Evolutionary conservation across 2,329 filamentous ascomycete species (phyloP).

Genomic region (Claviceps quebecensis): DNA sequence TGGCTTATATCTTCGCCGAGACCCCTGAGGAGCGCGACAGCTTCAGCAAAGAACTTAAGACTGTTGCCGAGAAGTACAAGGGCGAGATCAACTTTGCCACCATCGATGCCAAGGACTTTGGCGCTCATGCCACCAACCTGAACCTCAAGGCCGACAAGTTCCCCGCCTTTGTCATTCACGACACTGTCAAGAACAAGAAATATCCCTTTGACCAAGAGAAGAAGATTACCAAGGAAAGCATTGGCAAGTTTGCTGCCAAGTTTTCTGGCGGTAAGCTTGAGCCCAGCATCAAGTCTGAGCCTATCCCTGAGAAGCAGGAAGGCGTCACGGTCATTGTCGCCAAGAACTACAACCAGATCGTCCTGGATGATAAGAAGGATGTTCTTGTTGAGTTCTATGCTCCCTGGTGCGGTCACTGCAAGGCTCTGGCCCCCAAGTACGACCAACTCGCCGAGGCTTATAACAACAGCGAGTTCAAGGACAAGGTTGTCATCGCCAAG

Average conservation of each 20-base stretch:
- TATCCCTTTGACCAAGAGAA: conserved; percentile 82
- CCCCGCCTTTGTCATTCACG: conserved; percentile 96
- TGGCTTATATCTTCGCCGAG: conserved; percentile 97
- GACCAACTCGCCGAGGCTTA: conserved; percentile 77
- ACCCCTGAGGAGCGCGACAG: conserved; percentile 75
- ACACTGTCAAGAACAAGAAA: conserved; percentile 90
- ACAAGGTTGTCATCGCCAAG: conserved; percentile 88
- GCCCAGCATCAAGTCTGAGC: conserved; percentile 97
- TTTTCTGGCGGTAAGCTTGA: conserved; percentile 79
- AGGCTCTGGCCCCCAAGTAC: conserved; percentile 91
- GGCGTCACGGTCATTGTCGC: conserved; percentile 83
- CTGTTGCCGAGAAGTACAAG: conserved; percentile 81
- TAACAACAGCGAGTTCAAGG: conserved; percentile 62
- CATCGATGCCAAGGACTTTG: conserved; percentile 88
- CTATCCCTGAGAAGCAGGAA: conserved; percentile 85
- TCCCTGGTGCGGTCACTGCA: conserved; percentile 99
- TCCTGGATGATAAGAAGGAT: conserved; percentile 90
- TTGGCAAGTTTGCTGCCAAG: conserved; percentile 73
- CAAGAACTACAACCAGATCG: conserved; percentile 82
- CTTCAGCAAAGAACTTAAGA: conserved; percentile 64
- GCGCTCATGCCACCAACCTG: conserved; percentile 88
- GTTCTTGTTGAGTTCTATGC: conserved; percentile 98
- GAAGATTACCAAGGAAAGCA: conserved; percentile 56
- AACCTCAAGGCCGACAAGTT: conserved; percentile 94
- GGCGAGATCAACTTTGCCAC: conserved; percentile 95